A percentile compares a stretch with the other conserved stretches of the same genome.
These are phyloP conservation scores for Wallacemonas sp. DNA, from an alignment of 208 protist genomes.

Conservation along the genomic window DNA sequence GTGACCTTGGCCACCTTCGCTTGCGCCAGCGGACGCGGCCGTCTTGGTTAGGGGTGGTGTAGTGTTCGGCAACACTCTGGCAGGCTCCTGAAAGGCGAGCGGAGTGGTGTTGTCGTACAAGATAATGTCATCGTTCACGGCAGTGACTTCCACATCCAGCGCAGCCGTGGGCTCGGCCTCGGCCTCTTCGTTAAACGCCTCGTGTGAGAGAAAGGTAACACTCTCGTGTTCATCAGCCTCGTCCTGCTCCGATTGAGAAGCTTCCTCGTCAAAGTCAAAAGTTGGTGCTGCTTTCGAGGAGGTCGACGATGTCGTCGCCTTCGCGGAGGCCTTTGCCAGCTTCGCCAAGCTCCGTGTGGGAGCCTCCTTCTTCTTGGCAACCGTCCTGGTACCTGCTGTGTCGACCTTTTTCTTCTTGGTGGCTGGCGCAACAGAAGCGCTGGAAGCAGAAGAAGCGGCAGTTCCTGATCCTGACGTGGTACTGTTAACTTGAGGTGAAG, in stretches of 20 bases:
- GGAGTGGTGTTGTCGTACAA: constrained; percentile 77
- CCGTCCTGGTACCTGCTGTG: too few species aligned
- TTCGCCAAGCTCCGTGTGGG: constrained; percentile 62
- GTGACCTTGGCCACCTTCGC: too few species aligned
- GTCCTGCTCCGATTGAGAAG: constrained; percentile 24
- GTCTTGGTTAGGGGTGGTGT: too few species aligned
- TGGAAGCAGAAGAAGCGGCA: neutral
- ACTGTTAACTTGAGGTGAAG: too few species aligned
- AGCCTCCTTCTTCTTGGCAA: constrained; percentile 11
- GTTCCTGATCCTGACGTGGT: too few species aligned
- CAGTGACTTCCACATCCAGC: constrained; percentile 43
- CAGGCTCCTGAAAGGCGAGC: constrained; percentile 45
- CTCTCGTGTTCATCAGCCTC: constrained; percentile 9
- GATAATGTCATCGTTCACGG: constrained; percentile 77
- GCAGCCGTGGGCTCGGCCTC: constrained; percentile 17
- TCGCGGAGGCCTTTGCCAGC: constrained; percentile 63
- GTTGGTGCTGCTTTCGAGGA: neutral
- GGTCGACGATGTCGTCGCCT: constrained; percentile 12
- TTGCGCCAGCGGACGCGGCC: too few species aligned
- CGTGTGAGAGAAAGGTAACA: neutral
- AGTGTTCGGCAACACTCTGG: neutral
- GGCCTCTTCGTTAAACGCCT: neutral
- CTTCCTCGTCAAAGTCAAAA: constrained; percentile 24
- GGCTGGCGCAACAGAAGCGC: constrained; percentile 6
- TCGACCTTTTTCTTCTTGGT: constrained; percentile 19